Evolutionary conservation across 2,329 filamentous ascomycete species (phyloP), one percentile per base, ranked within the genome.

Genomic region (Arachnomyces sp.): DNA sequence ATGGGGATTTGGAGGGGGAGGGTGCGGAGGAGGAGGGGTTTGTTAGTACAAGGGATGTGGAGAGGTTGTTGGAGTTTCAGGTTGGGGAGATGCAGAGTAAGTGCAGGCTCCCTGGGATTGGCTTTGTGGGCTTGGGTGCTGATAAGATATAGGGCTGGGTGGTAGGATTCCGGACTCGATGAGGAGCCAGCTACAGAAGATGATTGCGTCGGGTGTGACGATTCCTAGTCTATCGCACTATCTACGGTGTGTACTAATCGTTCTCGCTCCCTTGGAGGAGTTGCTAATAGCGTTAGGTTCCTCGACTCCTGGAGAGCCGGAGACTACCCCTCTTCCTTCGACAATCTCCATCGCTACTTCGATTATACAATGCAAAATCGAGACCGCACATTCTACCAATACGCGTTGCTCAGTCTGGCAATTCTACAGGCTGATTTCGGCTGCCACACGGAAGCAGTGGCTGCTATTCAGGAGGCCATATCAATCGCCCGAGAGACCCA

Each of bases 361-460:
- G 92, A 98, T 60, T 95, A 94, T 61, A 92, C 89, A 1, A 88
- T 93, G 78, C 84, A 92, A 53, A 84, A 80, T 49, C 72, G 80
- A 44, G 84, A 94, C 53, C 81, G 84, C 16, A 76, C 84, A 4
- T 89, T 89, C 53, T 96, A 98, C 55, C 92, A 96, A 57, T 94
- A 95, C 57, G 92, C 92, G 1, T 68, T 96, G 11, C 80, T 98
- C 56, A 95, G 95, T 56, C 75, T 95, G 43, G 90, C 89, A 3
- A 86, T 95, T 28, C 74, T 96, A 3, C 90, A 98, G 56, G 86
- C 89, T 12, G 92, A 96, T 59, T 96, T 96, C 67, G 89, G 89
- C 34, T 94, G 86, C 57, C 82, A 88, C 59, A 76, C 79, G 31
- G 89, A 96, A 63, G 90, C 90, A 4, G 76, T 96, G n/a, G 78